Percentiles rank a stretch among this genome's conserved stretches.
phyloP scores from a whole-genome alignment of 1,284 basidiomycete genomes.

The Tremellales sp. region DNA sequence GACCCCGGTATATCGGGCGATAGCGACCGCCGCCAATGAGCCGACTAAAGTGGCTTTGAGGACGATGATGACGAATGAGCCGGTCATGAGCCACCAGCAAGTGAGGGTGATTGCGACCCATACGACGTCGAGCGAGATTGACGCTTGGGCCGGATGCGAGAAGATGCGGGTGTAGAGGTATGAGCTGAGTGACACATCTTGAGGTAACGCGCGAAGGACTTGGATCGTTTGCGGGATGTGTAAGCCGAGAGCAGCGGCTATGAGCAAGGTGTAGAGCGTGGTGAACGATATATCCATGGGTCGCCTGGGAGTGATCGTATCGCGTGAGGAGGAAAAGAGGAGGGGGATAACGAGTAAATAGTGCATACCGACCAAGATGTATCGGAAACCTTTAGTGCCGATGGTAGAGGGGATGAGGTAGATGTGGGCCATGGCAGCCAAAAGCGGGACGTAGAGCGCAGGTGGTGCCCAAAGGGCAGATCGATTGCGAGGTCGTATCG shows the following conservation, averaged over 20 bases:
- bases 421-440: conserved; percentile 55
- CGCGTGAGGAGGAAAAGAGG: conserved; percentile 11
- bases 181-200: conserved; percentile 3
- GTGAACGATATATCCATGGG: conserved; percentile 1
- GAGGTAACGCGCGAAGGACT: conserved; percentile 15
- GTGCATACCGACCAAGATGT: conserved; percentile 64
- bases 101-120: conserved; percentile 48
- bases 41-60: conserved; percentile 10
- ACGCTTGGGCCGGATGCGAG: conserved; percentile 61
- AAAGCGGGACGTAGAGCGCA: conserved; percentile 52
- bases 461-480: conserved; percentile 19
- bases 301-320: neutral
- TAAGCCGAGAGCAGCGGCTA: conserved; percentile 28
- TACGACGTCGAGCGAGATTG: conserved; percentile 63
- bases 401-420: conserved; percentile 55
- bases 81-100: conserved; percentile 34
- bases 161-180: conserved; percentile 43
- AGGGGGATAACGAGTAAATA: conserved; percentile 58
- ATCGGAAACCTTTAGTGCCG: conserved; percentile 54
- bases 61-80: conserved; percentile 21
- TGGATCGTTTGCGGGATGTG: conserved; percentile 47
- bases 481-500: conserved; percentile 44
- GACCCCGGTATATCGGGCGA: conserved; percentile 22
- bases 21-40: conserved; percentile 1
- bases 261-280: conserved; percentile 50